Conservation (phyloP, 148 eudicot species). For the Rhododendron vialii region DNA sequence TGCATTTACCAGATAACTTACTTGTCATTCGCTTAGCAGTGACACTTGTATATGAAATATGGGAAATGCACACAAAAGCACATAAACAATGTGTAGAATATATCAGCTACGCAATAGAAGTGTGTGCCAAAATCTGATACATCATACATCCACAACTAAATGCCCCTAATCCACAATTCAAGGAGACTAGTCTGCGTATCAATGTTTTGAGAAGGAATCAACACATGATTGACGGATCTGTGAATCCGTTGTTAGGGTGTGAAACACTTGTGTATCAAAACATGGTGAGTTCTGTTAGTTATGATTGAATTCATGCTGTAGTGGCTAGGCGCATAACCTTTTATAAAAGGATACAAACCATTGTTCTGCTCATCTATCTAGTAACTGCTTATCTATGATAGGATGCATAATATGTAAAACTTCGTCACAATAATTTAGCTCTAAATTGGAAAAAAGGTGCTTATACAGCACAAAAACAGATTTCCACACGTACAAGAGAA, state of each 20-base stretch:
- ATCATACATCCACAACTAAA: not conserved
- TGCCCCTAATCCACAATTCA: not conserved
- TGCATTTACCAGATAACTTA: not conserved
- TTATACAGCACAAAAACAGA: not conserved
- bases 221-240: not conserved
- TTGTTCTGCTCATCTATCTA: not conserved
- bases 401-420: not conserved
- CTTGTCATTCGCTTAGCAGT: not conserved
- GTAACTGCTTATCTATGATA: not conserved
- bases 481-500: not conserved
- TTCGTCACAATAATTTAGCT: not conserved
- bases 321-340: not conserved
- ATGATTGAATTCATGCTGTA: not conserved
- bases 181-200: not conserved
- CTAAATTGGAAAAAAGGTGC: not conserved
- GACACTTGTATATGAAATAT: not conserved
- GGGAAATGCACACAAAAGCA: not conserved
- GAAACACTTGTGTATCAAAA: not conserved
- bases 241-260: not conserved
- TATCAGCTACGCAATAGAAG: not conserved
- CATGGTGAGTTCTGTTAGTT: not conserved
- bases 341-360: not conserved
- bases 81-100: not conserved
- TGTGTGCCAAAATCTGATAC: not conserved
- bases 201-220: not conserved